Evolutionary conservation across 345 rosid species (phyloP), one percentile per base, ranked within the genome.

Genomic region (Odontarrhena argentea): DNA sequence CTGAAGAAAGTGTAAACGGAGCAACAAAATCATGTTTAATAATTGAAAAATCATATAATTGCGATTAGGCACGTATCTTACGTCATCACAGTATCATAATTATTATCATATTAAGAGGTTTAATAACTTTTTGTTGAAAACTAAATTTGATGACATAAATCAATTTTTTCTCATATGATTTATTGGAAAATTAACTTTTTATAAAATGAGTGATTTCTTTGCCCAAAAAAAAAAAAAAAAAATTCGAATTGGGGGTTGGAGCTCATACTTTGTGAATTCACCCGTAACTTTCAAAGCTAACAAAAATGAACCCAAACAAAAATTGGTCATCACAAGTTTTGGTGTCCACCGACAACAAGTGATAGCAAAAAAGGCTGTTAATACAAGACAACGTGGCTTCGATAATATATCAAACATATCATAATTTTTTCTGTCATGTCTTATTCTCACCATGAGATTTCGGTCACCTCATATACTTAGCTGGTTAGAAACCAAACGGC

Each of bases 301-400:
- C 40, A 42, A 32, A 32, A 32, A 0, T 13, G 12, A 48, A 18
- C 22, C 22, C 1, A 18, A 18, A 18, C 22, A 18, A 18, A 18
- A 18, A 18, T 18, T 18, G 22, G 22, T 18, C 41, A 5, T 56
- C 53, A 32, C 45, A 50, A 24, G 15, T 50, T 26, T 0, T 12
- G 4, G 28, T 24, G 52, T 35, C 43, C 67, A 73, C 77, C 72
- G 77, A 73, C 72, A 59, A 30, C 72, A 59, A 30, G 25, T 63
- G 41, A 40, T 63, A 34, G 38, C 40, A 8, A 42, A 55, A 48
- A 65, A 67, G 73, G 59, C 73, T 67, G 73, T 61, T 67, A 53
- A 34, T 60, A 72, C 71, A 48, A 41, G 25, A 64, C 70, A 66
- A 59, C 71, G 49, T 59, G 62, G 49, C 55, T 43, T 66, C 37